Evolutionary conservation across 441 rosid species (phyloP), one percentile per base, ranked within the genome.

Genomic region (Eruca vesicaria): DNA sequence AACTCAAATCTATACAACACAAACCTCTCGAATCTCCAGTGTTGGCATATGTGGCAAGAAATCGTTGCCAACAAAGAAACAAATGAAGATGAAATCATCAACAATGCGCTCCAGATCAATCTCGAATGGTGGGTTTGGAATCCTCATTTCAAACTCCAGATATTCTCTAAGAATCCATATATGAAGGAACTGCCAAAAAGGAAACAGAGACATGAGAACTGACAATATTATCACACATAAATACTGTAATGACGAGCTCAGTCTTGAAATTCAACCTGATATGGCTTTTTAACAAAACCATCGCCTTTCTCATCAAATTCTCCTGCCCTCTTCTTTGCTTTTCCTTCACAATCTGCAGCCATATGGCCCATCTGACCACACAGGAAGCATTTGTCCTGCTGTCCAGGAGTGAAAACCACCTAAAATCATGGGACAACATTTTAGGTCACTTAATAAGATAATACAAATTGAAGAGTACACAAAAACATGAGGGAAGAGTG

Each of bases 1-100:
- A 31, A 68, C n/a, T 8, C 19, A 75, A 28, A 71, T 50, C 20
- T 12, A 67, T n/a, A 29, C 36, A 56, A 19, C 55, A 76, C 94
- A 69, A 82, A 96, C 99, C 99, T 96, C 99, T 4, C 97, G 90
- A 81, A 96, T 96, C 88, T 96, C 99, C 82, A 96, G 66, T 3
- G 99, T 93, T 5, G 99, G 99, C 99, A 96, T 96, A 77, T 96
- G 98, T 6, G 99, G 99, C 81, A 96, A 83, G 80, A 96, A 96
- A 82, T 96, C 99, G 77, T 96, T 96, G 67, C 99, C 99, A 75
- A 96, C 98, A 69, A 96, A 96, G 85, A 96, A 96, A 83, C 99
- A 96, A 62, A 96, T 91, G 92, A 96, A 96, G 82, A 93, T 91
- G 80, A 96, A 96, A 86, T 96, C 99, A 83, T 96, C 99, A 87